Evolutionary conservation across 2,329 filamentous ascomycete genomes (phyloP).

Genomic region (Botrytis deweyae): DNA sequence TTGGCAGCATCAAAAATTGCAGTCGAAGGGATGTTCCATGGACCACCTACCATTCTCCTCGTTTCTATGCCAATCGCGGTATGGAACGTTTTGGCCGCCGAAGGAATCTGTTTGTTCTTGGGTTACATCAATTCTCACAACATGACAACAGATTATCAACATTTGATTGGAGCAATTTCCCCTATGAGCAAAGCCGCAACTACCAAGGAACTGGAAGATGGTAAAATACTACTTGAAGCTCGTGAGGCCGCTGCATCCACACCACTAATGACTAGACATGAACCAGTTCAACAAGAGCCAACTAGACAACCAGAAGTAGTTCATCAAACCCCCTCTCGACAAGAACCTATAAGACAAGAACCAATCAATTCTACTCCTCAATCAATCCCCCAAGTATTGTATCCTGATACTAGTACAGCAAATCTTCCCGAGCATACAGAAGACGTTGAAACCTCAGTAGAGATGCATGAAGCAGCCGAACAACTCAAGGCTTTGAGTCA

Average conservation of each 20-base stretch:
- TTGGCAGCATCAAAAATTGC: constrained; percentile 57
- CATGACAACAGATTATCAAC: constrained; percentile 63
- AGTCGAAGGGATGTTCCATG: constrained; percentile 67
- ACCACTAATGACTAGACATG: constrained; percentile 45
- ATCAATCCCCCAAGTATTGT: constrained; percentile 32
- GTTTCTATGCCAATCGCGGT: constrained; percentile 65
- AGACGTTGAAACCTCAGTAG: constrained; percentile 61
- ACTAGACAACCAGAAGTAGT: constrained; percentile 22
- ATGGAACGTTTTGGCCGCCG: constrained; percentile 64
- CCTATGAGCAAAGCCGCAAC: constrained; percentile 46
- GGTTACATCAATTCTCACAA: constrained; percentile 67
- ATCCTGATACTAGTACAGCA: constrained; percentile 32
- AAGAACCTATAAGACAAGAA: constrained; percentile 32
- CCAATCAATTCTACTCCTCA: constrained; percentile 34
- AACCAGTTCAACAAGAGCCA: constrained; percentile 34
- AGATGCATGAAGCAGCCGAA: constrained; percentile 68
- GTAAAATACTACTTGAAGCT: constrained; percentile 52
- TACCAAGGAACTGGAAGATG: constrained; percentile 56
- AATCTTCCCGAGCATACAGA: constrained; percentile 43
- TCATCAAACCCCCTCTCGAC: constrained; percentile 25
- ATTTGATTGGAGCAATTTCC: constrained; percentile 50
- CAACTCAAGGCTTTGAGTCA: constrained; percentile 66
- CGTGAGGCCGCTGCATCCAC: constrained; percentile 40
- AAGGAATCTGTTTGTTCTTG: constrained; percentile 65
- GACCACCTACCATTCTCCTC: constrained; percentile 63